Percentiles rank a stretch among this genome's conserved stretches.
These are phyloP conservation scores for Oemleria cerasiformis DNA, from an alignment of 306 rosid genomes.

Conservation along the genomic window DNA sequence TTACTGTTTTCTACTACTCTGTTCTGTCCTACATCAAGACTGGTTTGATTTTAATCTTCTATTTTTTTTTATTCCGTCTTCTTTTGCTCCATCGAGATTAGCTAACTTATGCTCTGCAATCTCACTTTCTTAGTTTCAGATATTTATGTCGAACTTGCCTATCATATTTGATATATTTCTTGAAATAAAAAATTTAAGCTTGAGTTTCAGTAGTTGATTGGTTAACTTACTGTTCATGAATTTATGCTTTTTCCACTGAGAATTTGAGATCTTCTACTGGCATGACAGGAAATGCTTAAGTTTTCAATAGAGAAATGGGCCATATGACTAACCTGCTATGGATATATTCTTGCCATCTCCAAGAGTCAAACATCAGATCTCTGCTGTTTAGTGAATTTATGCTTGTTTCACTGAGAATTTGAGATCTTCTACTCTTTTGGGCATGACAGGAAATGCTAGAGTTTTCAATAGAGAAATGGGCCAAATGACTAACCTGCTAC, in stretches of 20 bases:
- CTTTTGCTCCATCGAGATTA: background rate
- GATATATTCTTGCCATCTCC: too few species aligned
- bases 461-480: background rate
- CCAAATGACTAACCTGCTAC: background rate
- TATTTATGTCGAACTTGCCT: background rate
- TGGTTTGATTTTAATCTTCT: background rate
- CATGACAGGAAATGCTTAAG: too few species aligned
- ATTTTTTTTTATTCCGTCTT: background rate
- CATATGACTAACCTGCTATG: too few species aligned
- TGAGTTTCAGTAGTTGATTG: background rate
- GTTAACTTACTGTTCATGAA: background rate
- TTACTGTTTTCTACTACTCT: too few species aligned
- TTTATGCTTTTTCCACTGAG: too few species aligned
- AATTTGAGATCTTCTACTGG: too few species aligned
- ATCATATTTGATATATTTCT: background rate
- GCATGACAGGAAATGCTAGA: background rate
- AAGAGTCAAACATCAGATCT: too few species aligned
- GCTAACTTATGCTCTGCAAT: background rate
- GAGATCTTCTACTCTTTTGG: background rate
- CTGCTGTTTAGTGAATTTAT: background rate
- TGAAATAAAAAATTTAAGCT: background rate
- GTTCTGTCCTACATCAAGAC: too few species aligned
- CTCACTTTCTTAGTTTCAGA: too few species aligned
- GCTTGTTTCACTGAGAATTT: too few species aligned
- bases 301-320: too few species aligned